Conservation (phyloP, 2,329 filamentous ascomycete species). For the Fusarium devonianum region DNA sequence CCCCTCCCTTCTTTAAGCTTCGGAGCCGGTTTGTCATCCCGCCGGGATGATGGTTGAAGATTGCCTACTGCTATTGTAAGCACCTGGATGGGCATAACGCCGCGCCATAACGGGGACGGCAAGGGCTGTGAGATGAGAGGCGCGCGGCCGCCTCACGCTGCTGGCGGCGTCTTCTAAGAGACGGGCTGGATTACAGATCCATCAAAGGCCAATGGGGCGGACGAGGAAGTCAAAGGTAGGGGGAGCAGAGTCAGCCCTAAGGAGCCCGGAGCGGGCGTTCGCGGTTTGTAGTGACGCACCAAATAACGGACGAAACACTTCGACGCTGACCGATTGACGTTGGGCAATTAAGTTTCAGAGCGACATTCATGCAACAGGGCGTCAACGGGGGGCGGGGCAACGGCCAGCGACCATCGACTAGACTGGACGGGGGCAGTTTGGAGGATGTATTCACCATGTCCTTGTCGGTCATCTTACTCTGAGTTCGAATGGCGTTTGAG, state of each 20-base stretch:
- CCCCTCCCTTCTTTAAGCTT: conserved; percentile 22
- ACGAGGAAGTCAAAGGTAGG: conserved; percentile 8
- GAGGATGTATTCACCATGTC: too few relatives aligned
- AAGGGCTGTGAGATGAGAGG: conserved; percentile 18
- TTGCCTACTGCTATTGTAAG: conserved; percentile 36
- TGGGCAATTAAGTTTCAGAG: neutral
- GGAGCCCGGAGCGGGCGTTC: neutral
- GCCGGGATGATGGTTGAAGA: conserved; percentile 13
- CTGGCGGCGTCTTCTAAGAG: conserved; percentile 6
- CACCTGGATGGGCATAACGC: conserved; percentile 21
- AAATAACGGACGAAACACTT: conserved; percentile 28
- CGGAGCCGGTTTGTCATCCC: conserved; percentile 29
- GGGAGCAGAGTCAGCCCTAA: conserved; percentile 35
- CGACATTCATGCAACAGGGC: too few relatives aligned
- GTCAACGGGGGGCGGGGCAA: too few relatives aligned
- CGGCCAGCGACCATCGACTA: too few relatives aligned
- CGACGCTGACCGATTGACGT: conserved; percentile 22
- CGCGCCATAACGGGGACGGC: conserved; percentile 12
- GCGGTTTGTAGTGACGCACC: conserved; percentile 7
- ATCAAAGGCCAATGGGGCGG: conserved; percentile 1
- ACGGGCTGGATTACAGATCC: conserved; percentile 10
- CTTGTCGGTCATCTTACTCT: too few relatives aligned
- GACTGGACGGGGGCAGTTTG: too few relatives aligned
- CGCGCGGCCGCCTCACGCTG: conserved; percentile 6
- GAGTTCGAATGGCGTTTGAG: too few relatives aligned